Base-by-base conservation (phyloP, 106 monocot genomes). In the Acanthochlamys bracteata region DNA sequence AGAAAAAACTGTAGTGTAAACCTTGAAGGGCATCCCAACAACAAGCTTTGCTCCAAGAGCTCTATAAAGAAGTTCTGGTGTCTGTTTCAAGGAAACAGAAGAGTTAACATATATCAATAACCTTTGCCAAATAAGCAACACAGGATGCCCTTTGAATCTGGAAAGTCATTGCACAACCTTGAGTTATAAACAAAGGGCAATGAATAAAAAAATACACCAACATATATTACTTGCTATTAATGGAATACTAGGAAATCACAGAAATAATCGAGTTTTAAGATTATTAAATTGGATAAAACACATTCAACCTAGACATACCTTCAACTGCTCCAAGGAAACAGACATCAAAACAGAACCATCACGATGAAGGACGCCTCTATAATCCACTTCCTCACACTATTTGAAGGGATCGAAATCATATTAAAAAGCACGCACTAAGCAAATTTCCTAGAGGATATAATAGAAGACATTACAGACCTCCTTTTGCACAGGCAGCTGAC, bases 21-120 rank as follows among this genome's bases (percentile, higher is more conserved):
- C 98, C 98, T 99, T 92, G 69, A 99, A 99, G 67, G 98, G 98
- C 98, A 99, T 99, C 69, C 98, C 98, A 74, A 99, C 81, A 11
- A 80, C 88, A 52, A 99, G 85, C 67, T 99, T 99, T 72, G 98
- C 75, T 11, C 83, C 88, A 71, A 99, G 98, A 69, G 81, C 92
- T 54, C 55, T 88, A 65, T 99, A 99, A 7, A 99, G 73, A 69
- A 92, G 78, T 72, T 99, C 98, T 40, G 98, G 98, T 49, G 69
- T 68, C 98, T 99, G 64, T 69, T 51, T 83, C 66, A 73, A 21
- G 12, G 61, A 33, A 49, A 68, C 39, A 41, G 15, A 20, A 55
- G 22, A 19, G 66, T 68, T 53, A 74, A 27, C 41, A 71, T 53
- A 9, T 33, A 41, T 46, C 24, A 56, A 0, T 17, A 49, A 49